Evolutionary conservation across 1,284 basidiomycete genomes (phyloP).

Genomic region (Sporisorium iseilematis-ciliati): DNA sequence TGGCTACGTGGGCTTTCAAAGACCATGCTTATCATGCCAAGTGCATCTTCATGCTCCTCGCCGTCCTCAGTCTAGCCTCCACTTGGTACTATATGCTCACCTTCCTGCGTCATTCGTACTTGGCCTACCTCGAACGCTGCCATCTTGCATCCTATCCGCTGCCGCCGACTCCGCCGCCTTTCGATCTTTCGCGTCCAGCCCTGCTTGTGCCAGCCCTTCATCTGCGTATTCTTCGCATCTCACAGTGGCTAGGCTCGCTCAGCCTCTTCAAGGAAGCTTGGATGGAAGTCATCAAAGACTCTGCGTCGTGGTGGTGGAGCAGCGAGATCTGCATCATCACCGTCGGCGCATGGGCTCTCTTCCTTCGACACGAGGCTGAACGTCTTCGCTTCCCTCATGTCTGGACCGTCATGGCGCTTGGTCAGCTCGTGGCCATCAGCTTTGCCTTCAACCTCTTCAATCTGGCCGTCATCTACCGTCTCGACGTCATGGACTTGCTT

Average conservation of each 20-base stretch:
- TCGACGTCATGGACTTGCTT: conserved; percentile 19
- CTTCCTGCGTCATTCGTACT: conserved; percentile 63
- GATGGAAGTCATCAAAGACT: conserved; percentile 73
- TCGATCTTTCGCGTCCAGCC: conserved; percentile 17
- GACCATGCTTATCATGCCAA: conserved; percentile 27
- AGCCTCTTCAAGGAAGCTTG: conserved; percentile 78
- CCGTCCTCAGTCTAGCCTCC: conserved; percentile 37
- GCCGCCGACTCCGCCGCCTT: conserved; percentile 27
- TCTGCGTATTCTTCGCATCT: conserved; percentile 56
- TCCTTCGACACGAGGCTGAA: conserved; percentile 75
- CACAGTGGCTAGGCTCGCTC: conserved; percentile 76
- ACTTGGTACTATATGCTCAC: conserved; percentile 64
- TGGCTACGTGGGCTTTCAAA: conserved; percentile 43
- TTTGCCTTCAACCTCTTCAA: conserved; percentile 79
- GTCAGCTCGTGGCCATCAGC: conserved; percentile 80
- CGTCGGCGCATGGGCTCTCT: conserved; percentile 76
- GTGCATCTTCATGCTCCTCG: conserved; percentile 23
- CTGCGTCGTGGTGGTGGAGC: conserved; percentile 80
- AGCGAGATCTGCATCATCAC: conserved; percentile 80
- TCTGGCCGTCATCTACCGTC: conserved; percentile 74
- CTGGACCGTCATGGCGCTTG: conserved; percentile 81
- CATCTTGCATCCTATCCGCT: conserved; percentile 29
- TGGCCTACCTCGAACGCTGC: conserved; percentile 47
- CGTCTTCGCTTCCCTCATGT: conserved; percentile 74
- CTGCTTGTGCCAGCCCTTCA: conserved; percentile 69